These are phyloP conservation scores for Colletotrichum lini DNA, from an alignment of 2,329 filamentous ascomycete genomes.

Conservation along the genomic window DNA sequence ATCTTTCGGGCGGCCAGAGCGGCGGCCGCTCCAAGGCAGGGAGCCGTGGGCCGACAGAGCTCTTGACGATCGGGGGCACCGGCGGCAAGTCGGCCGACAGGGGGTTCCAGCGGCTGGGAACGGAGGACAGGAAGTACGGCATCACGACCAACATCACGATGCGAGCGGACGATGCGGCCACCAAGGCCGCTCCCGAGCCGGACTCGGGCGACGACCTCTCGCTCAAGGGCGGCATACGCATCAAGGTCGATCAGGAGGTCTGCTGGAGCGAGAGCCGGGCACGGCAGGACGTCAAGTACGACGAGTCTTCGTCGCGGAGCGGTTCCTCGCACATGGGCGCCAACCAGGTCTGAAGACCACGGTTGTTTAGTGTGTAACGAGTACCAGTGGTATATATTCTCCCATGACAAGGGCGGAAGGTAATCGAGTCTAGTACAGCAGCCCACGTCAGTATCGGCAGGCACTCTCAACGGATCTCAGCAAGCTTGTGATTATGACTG, in stretches of 20 bases:
- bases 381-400: not conserved
- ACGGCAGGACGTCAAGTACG: not conserved
- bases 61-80: slow-evolving; percentile 32
- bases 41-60: slow-evolving; percentile 35
- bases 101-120: slow-evolving; percentile 30
- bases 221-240: slow-evolving; percentile 29
- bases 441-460: not conserved
- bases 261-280: slow-evolving; percentile 21
- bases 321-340: slow-evolving; percentile 12
- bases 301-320: slow-evolving; percentile 25
- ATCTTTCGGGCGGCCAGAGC: slow-evolving; percentile 32
- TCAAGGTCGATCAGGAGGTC: slow-evolving; percentile 34
- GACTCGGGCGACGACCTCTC: slow-evolving; percentile 25
- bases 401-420: not conserved
- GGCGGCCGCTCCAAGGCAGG: slow-evolving; percentile 7
- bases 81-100: slow-evolving; percentile 34
- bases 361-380: slow-evolving; percentile 19
- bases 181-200: slow-evolving; percentile 10
- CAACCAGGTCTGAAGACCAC: slow-evolving; percentile 21
- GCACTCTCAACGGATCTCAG: not conserved
- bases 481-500: not conserved
- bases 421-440: not conserved
- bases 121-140: slow-evolving; percentile 30
- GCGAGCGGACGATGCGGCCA: not conserved
- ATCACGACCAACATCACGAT: slow-evolving; percentile 8